These are phyloP conservation scores for Ganoderma meredithae DNA, from an alignment of 1,284 basidiomycete genomes.

Conservation along the genomic window DNA sequence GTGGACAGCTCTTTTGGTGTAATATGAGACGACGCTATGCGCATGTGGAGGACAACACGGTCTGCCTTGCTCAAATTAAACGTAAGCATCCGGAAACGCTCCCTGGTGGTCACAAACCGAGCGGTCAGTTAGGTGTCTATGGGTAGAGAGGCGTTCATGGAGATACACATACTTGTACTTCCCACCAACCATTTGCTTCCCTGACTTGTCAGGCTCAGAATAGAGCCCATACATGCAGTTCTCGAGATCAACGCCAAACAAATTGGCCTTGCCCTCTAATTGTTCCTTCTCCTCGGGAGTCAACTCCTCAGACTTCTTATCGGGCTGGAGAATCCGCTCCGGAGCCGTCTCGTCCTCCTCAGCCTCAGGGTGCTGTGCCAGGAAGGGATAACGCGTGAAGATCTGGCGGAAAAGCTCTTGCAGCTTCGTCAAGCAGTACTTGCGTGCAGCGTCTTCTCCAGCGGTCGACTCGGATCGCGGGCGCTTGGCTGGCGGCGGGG, in stretches of 20 bases:
- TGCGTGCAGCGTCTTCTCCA: slow-evolving; percentile 74
- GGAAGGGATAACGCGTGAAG: slow-evolving; percentile 70
- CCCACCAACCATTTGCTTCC: slow-evolving; percentile 67
- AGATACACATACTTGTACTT: slow-evolving; percentile 79
- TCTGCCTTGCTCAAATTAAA: slow-evolving; percentile 83
- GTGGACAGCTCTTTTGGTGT: slow-evolving; percentile 74
- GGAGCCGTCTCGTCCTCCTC: slow-evolving; percentile 8
- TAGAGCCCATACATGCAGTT: slow-evolving; percentile 75
- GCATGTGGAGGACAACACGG: slow-evolving; percentile 75
- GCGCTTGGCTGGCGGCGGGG: slow-evolving; percentile 45
- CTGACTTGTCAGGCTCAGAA: slow-evolving; percentile 78
- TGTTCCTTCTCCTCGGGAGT: slow-evolving; percentile 65
- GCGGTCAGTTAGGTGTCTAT: slow-evolving; percentile 10
- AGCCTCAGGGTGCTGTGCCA: slow-evolving; percentile 41
- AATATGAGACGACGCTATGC: slow-evolving; percentile 72
- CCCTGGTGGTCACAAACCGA: slow-evolving; percentile 52
- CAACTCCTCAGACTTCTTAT: slow-evolving; percentile 45
- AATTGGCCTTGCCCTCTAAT: slow-evolving; percentile 59
- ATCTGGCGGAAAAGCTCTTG: slow-evolving; percentile 72
- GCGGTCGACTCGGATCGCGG: slow-evolving; percentile 48
- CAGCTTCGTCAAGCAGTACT: slow-evolving; percentile 78
- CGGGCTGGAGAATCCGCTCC: slow-evolving; percentile 18
- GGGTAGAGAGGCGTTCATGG: not conserved
- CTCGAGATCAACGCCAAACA: slow-evolving; percentile 74
- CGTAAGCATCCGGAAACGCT: slow-evolving; percentile 83